Conservation (phyloP, 805 yeast genomes). For the Barnettozyma wickerhamii region DNA sequence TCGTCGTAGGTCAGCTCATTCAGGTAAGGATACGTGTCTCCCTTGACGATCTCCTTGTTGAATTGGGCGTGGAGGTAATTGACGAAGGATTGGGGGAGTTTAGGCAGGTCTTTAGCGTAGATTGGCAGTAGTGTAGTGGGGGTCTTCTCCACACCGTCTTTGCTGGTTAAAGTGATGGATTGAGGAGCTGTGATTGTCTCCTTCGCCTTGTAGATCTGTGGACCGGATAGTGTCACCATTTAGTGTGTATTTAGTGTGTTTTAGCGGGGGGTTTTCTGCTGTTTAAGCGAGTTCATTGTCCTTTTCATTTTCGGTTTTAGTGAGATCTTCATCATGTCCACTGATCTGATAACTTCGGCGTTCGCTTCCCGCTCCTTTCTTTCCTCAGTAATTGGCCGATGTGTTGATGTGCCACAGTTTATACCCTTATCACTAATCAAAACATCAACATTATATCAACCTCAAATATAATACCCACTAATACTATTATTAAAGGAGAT, state of each 20-base stretch:
- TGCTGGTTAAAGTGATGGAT: constrained; percentile 23
- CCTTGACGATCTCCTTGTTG: constrained; percentile 64
- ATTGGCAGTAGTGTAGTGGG: constrained; percentile 61
- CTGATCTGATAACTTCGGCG: no score
- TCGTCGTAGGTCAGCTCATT: constrained; percentile 39
- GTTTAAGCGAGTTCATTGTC: no score
- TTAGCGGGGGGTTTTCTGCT: not conserved
- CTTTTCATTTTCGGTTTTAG: not conserved
- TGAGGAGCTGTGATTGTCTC: constrained; percentile 28
- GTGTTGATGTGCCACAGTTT: no score
- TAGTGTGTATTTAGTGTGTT: not conserved
- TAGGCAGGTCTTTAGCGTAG: constrained; percentile 32
- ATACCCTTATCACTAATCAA: no score
- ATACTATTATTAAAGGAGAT: not conserved
- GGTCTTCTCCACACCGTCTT: constrained; percentile 36
- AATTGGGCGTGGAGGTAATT: constrained; percentile 45
- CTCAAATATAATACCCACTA: no score
- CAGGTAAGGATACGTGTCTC: constrained; percentile 69
- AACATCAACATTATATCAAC: no score
- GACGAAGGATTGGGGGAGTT: constrained; percentile 49
- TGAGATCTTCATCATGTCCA: no score
- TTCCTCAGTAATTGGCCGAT: no score
- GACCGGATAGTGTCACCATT: constrained; percentile 21
- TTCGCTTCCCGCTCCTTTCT: not conserved
- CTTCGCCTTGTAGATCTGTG: constrained; percentile 29